Evolutionary conservation across 2,329 filamentous ascomycete genomes (phyloP).

Genomic region (Blastomyces parvus): DNA sequence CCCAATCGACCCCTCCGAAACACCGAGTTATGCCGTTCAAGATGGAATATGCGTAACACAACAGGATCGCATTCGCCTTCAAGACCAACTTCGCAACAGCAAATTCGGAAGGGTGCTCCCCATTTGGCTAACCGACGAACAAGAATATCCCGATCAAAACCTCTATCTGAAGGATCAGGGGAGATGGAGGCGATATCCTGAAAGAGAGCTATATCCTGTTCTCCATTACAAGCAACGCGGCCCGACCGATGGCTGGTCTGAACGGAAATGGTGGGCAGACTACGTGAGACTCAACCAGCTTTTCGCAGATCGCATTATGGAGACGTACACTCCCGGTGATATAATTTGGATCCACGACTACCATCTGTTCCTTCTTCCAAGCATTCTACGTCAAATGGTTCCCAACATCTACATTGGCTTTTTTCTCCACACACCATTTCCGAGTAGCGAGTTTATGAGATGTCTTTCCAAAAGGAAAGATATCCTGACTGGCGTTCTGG

Average conservation of each 20-base stretch:
- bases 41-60: conserved; percentile 63
- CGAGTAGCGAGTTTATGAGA: conserved; percentile 88
- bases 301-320: conserved; percentile 80
- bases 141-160: conserved; percentile 57
- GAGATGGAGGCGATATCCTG: conserved; percentile 81
- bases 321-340: conserved; percentile 85
- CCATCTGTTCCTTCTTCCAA: conserved; percentile 81
- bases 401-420: conserved; percentile 91
- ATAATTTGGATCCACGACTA: conserved; percentile 92
- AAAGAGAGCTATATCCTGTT: conserved; percentile 82
- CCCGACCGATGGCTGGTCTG: conserved; percentile 71
- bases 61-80: conserved; percentile 62
- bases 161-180: conserved; percentile 70
- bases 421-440: conserved; percentile 89
- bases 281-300: conserved; percentile 89
- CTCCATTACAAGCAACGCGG: conserved; percentile 96
- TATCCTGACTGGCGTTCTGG: conserved; percentile 77
- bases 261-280: conserved; percentile 79
- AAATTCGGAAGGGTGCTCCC: conserved; percentile 71
- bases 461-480: conserved; percentile 84
- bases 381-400: conserved; percentile 73
- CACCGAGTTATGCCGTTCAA: conserved; percentile 46
- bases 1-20: conserved; percentile 47
- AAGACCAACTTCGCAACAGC: conserved; percentile 62
- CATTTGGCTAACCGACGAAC: conserved; percentile 78